A percentile compares a stretch with the other conserved stretches of the same genome.
Conservation (phyloP, 495 filamentous ascomycete species). For the Hyaloscypha bicolor region DNA sequence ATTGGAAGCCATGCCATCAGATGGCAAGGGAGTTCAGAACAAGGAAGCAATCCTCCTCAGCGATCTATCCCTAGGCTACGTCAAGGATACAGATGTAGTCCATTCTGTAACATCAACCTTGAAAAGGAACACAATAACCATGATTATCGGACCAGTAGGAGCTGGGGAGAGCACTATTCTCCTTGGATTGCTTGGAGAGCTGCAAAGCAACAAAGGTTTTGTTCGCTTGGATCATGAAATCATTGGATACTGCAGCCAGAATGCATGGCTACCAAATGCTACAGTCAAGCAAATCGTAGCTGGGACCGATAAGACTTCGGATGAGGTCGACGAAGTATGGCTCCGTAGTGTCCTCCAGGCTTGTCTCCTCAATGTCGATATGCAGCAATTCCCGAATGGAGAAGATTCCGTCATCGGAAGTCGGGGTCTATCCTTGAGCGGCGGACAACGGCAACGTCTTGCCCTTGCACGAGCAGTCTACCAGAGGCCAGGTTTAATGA, state of each 20-base stretch:
- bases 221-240: constrained; percentile 14
- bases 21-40: not conserved
- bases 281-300: constrained; percentile 42
- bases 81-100: not conserved
- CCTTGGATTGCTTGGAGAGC: constrained; percentile 59
- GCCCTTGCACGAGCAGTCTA: constrained; percentile 45
- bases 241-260: constrained; percentile 47
- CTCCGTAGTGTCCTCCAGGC: constrained; percentile 56
- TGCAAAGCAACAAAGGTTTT: constrained; percentile 45
- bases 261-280: constrained; percentile 43
- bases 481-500: constrained; percentile 29
- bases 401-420: constrained; percentile 56
- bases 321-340: constrained; percentile 52
- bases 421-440: constrained; percentile 54
- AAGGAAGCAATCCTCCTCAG: not conserved
- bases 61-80: not conserved
- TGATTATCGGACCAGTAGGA: constrained; percentile 56
- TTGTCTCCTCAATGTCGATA: constrained; percentile 59
- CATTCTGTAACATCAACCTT: not conserved
- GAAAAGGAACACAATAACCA: too few relatives aligned
- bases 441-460: constrained; percentile 49
- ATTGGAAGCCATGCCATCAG: too few relatives aligned
- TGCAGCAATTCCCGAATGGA: constrained; percentile 47
- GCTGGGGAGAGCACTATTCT: constrained; percentile 64
- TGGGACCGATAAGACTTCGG: constrained; percentile 42